Percentiles rank a stretch among this genome's conserved stretches.
These are phyloP conservation scores for Eurotiales sp. DNA, from an alignment of 2,329 filamentous ascomycete genomes.

Conservation along the genomic window DNA sequence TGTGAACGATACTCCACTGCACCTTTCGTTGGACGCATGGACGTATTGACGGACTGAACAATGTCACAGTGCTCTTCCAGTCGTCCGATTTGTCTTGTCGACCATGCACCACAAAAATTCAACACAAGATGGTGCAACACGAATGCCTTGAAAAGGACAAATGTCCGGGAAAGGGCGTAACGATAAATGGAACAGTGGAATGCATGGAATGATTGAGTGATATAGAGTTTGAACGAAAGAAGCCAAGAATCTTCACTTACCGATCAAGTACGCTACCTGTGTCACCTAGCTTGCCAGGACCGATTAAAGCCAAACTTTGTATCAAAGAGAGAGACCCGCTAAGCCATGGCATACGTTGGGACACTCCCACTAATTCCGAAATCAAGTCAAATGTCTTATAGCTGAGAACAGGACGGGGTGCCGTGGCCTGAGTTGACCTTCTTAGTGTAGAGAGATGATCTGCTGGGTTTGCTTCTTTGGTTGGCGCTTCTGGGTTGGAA, in stretches of 20 bases:
- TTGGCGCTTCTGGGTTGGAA: conserved; percentile 48
- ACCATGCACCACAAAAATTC: neutral
- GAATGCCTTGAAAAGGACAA: neutral
- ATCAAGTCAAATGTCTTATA: conserved; percentile 76
- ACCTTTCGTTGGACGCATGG: conserved; percentile 4
- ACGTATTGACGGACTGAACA: neutral
- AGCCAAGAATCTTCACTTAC: conserved; percentile 56
- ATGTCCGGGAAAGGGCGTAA: conserved; percentile 13
- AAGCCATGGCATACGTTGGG: conserved; percentile 87
- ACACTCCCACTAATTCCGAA: conserved; percentile 68
- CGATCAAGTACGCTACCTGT: conserved; percentile 80
- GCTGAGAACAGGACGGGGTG: conserved; percentile 59
- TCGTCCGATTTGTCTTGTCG: neutral
- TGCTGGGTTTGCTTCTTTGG: conserved; percentile 25
- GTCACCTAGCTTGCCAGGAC: conserved; percentile 70
- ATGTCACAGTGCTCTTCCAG: conserved; percentile 2
- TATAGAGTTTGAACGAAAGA: conserved; percentile 20
- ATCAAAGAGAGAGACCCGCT: conserved; percentile 69
- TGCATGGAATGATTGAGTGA: neutral
- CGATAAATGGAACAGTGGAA: conserved; percentile 10
- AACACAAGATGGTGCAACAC: neutral
- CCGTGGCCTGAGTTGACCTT: conserved; percentile 27
- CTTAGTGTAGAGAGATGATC: conserved; percentile 22
- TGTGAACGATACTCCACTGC: neutral
- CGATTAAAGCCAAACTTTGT: conserved; percentile 68